phyloP scores from a whole-genome alignment of 176 grass and related monocot species.

The Raddia guianensis region DNA sequence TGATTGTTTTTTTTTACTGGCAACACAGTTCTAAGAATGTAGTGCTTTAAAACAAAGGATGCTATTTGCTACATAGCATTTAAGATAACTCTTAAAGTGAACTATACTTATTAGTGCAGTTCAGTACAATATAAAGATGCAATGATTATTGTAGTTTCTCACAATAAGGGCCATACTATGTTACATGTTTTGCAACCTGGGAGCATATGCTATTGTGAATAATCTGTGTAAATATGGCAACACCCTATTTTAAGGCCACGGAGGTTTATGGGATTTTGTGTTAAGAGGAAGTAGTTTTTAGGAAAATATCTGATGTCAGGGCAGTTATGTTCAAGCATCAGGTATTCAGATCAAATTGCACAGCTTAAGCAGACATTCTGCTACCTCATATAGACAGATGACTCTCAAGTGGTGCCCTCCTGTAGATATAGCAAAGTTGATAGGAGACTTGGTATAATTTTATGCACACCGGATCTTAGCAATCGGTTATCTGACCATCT shows the following conservation, averaged over 20 bases:
- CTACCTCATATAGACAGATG: neutral
- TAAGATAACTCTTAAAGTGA: neutral
- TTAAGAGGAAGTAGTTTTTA: neutral
- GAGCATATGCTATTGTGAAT: neutral
- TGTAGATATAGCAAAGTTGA: neutral
- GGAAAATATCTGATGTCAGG: neutral
- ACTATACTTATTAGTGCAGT: neutral
- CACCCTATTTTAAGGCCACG: neutral
- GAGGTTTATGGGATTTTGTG: neutral
- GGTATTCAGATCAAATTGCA: neutral
- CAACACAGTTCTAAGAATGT: no score
- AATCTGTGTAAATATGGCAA: neutral
- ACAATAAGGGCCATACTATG: neutral
- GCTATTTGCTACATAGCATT: neutral
- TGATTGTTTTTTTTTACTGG: neutral
- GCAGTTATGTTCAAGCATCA: neutral
- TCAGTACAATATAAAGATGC: neutral
- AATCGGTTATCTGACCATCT: neutral
- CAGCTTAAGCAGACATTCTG: neutral
- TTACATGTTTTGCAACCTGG: neutral
- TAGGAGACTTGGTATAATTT: neutral
- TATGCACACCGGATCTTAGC: neutral
- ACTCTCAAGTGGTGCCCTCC: neutral
- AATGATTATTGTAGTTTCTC: neutral
- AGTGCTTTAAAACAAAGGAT: neutral